A percentile compares a stretch with the other conserved stretches of the same genome.
Evolutionary conservation across 1,139 yeast species (phyloP).

Genomic region (Debaryomyces udenii): DNA sequence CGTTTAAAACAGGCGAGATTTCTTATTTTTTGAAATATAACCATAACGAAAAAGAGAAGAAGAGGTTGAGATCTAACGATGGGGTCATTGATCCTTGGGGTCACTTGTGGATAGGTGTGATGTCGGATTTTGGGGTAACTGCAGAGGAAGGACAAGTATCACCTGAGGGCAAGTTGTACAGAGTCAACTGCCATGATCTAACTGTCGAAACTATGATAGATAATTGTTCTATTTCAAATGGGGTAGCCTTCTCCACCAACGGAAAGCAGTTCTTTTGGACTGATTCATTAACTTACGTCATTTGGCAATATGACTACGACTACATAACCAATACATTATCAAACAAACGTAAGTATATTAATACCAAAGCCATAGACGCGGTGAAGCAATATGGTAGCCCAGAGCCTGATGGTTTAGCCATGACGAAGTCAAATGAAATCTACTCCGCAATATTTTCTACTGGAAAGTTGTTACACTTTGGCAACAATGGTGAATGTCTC

Average conservation of each 20-base stretch:
- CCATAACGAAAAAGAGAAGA: slow-evolving; percentile 23
- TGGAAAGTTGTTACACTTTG: slow-evolving; percentile 55
- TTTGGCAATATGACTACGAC: slow-evolving; percentile 68
- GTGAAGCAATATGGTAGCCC: slow-evolving; percentile 24
- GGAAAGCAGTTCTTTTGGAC: slow-evolving; percentile 65
- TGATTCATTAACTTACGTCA: slow-evolving; percentile 61
- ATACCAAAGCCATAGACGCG: slow-evolving; percentile 34
- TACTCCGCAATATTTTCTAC: slow-evolving; percentile 74
- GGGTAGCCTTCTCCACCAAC: slow-evolving; percentile 69
- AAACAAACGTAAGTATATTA: slow-evolving; percentile 48
- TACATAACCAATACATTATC: slow-evolving; percentile 43
- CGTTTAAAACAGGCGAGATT: slow-evolving; percentile 43
- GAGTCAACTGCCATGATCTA: slow-evolving; percentile 40
- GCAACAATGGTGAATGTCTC: slow-evolving; percentile 52
- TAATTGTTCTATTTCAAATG: slow-evolving; percentile 64
- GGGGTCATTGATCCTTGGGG: slow-evolving; percentile 74
- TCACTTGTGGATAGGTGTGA: slow-evolving; percentile 72
- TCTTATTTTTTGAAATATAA: slow-evolving; percentile 51
- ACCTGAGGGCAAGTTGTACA: slow-evolving; percentile 48
- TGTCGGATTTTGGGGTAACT: slow-evolving; percentile 55
- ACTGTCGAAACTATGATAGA: slow-evolving; percentile 34
- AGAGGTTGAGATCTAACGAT: slow-evolving; percentile 66
- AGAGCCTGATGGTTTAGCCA: slow-evolving; percentile 83
- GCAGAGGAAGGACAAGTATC: slow-evolving; percentile 27
- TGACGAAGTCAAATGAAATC: slow-evolving; percentile 63